Percentiles rank a stretch among this genome's conserved stretches.
Evolutionary conservation across 345 rosid genomes (phyloP).

Genomic region (Salix brachista): DNA sequence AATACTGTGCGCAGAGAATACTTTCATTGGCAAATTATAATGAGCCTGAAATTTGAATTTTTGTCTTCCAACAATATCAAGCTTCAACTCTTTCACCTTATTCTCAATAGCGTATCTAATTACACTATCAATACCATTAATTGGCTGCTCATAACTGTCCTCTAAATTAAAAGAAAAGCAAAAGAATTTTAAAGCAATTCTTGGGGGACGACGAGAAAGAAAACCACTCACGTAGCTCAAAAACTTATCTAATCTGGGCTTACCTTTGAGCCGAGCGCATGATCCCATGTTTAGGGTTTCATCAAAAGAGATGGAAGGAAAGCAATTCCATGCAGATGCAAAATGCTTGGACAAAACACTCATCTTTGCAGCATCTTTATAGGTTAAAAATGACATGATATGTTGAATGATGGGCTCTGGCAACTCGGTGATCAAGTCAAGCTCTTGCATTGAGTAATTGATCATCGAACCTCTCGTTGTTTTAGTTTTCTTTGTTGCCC

Average conservation of each 20-base stretch:
- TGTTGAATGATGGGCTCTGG: conserved; percentile 9
- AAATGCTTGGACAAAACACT: conserved; percentile 2
- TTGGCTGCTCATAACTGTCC: not conserved
- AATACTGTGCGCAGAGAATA: not conserved
- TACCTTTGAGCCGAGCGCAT: not conserved
- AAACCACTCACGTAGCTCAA: not conserved
- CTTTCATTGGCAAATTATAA: not conserved
- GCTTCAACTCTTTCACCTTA: not conserved
- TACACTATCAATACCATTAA: not conserved
- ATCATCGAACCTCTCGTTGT: not conserved
- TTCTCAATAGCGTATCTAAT: not conserved
- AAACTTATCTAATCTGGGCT: not conserved
- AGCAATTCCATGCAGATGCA: not conserved
- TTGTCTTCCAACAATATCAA: not conserved
- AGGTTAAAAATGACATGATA: not conserved
- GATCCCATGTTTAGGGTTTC: not conserved
- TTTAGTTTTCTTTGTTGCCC: not conserved
- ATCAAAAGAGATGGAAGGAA: not conserved
- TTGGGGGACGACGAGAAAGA: not conserved
- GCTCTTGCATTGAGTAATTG: not conserved
- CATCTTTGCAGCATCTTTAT: not conserved
- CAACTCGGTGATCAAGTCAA: not conserved
- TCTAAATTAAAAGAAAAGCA: not conserved
- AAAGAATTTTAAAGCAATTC: no score
- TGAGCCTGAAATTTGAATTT: not conserved